phyloP scores from a whole-genome alignment of 805 yeast genomes.

The Candida sphagnicola region DNA sequence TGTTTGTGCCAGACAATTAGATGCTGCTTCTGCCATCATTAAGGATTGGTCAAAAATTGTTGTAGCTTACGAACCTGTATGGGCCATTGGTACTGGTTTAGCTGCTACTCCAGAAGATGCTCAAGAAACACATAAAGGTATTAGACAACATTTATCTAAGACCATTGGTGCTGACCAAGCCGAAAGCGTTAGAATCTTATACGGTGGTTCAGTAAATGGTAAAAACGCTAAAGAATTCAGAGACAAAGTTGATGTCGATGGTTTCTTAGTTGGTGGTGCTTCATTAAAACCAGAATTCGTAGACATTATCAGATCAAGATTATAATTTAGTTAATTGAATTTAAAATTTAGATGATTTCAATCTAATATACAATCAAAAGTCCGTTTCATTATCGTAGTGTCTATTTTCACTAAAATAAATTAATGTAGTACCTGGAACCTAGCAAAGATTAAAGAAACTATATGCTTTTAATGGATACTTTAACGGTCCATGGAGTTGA shows the following conservation, averaged over 20 bases:
- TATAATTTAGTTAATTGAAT: slow-evolving; percentile 38
- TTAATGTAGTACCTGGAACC: too few relatives aligned
- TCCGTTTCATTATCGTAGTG: too few relatives aligned
- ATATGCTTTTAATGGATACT: too few relatives aligned
- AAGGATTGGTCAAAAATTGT: slow-evolving; percentile 90
- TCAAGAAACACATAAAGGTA: slow-evolving; percentile 85
- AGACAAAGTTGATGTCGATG: slow-evolving; percentile 92
- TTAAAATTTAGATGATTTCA: too few relatives aligned
- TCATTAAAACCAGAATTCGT: slow-evolving; percentile 96
- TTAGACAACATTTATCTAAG: slow-evolving; percentile 77
- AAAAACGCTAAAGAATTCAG: slow-evolving; percentile 86
- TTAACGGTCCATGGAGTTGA: too few relatives aligned
- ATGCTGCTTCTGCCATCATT: slow-evolving; percentile 78
- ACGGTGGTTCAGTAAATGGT: slow-evolving; percentile 99
- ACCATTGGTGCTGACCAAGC: slow-evolving; percentile 80
- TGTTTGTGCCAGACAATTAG: slow-evolving; percentile 84
- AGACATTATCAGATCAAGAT: slow-evolving; percentile 91
- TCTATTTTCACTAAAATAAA: too few relatives aligned
- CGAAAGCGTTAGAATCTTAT: slow-evolving; percentile 78
- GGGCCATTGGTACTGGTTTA: slow-evolving; percentile 99
- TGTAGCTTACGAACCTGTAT: slow-evolving; percentile 98
- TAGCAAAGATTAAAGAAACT: too few relatives aligned
- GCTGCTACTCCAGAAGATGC: slow-evolving; percentile 99
- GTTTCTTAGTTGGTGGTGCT: slow-evolving; percentile 99
- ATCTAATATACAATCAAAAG: too few relatives aligned